Evolutionary conservation across 371 early-diverging fungal genomes (phyloP).

Genomic region (Dichotomocladium elegans): DNA sequence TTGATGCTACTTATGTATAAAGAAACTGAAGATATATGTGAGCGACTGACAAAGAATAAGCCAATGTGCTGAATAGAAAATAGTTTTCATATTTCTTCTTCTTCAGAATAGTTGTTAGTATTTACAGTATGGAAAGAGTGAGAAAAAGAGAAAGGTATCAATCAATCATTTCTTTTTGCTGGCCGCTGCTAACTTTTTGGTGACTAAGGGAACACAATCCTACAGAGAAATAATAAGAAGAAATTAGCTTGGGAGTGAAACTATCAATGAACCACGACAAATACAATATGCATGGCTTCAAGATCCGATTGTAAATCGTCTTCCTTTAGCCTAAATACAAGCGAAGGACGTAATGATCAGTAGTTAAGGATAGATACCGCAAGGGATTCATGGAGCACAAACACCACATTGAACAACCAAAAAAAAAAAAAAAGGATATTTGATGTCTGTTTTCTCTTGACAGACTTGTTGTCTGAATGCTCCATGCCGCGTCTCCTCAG

Average conservation of each 20-base stretch:
- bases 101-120: too few species aligned
- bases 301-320: slow-evolving; percentile 37
- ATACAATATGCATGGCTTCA: slow-evolving; percentile 35
- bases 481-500: slow-evolving; percentile 40
- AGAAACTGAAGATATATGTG: too few species aligned
- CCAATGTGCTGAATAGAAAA: too few species aligned
- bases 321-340: slow-evolving; percentile 36
- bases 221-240: background rate
- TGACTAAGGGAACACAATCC: background rate
- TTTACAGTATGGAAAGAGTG: background rate
- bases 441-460: slow-evolving; percentile 37
- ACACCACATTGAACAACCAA: too few species aligned
- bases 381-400: too few species aligned
- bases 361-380: slow-evolving; percentile 27
- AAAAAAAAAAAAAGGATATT: slow-evolving; percentile 48
- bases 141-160: background rate
- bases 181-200: background rate
- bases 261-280: background rate
- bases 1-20: slow-evolving; percentile 88
- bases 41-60: too few species aligned
- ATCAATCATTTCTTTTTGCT: background rate
- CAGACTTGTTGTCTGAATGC: slow-evolving; percentile 29
- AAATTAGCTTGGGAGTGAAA: too few species aligned
- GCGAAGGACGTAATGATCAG: slow-evolving; percentile 26
- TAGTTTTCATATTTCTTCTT: slow-evolving; percentile 7